These are phyloP conservation scores for Rosa hybrid DNA, from an alignment of 331 rosid species.

Conservation along the genomic window DNA sequence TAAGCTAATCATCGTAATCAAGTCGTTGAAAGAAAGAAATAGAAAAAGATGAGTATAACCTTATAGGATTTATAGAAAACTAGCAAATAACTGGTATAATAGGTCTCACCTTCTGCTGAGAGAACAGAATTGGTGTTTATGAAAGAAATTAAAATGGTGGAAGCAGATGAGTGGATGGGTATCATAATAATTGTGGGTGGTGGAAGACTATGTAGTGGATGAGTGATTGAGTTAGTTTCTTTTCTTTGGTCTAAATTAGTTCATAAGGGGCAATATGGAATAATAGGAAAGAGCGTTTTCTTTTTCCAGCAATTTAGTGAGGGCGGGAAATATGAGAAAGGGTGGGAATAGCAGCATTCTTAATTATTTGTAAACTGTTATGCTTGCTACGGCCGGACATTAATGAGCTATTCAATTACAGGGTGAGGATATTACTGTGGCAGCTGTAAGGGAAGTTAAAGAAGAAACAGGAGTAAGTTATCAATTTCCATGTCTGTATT, in stretches of 20 bases:
- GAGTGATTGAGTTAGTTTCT: not conserved
- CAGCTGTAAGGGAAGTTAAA: conserved; percentile 73
- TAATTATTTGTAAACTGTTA: conserved; percentile 7
- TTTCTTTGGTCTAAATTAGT: not conserved
- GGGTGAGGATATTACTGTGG: conserved; percentile 68
- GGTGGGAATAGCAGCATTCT: not conserved
- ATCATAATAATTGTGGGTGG: not conserved
- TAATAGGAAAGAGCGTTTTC: not conserved
- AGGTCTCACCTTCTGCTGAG: not conserved
- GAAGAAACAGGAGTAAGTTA: conserved; percentile 82
- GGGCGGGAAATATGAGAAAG: not conserved
- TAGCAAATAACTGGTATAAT: not conserved
- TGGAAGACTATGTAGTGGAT: not conserved
- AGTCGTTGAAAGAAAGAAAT: not conserved
- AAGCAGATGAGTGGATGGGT: not conserved
- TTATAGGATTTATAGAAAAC: not conserved
- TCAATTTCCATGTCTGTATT: conserved; percentile 19
- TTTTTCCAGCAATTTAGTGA: not conserved
- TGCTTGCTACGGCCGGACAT: conserved; percentile 18
- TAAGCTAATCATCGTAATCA: not conserved
- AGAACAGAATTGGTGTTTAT: not conserved
- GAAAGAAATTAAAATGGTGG: not conserved
- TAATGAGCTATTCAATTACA: conserved; percentile 32
- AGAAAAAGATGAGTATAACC: not conserved
- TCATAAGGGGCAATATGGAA: not conserved